These are phyloP conservation scores for Mallotus nudiflorus DNA, from an alignment of 345 rosid genomes.

Conservation along the genomic window DNA sequence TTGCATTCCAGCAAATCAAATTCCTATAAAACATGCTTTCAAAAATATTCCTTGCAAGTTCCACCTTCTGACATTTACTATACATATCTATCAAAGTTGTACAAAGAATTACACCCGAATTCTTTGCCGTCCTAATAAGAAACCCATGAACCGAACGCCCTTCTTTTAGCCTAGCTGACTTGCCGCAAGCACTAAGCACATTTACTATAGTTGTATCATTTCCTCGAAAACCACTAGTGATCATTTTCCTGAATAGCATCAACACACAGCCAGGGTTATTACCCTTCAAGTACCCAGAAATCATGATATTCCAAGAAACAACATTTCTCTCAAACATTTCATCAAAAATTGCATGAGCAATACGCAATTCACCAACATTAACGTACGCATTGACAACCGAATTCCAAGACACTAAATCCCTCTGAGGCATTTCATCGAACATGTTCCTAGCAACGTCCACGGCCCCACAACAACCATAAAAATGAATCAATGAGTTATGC, in stretches of 20 bases:
- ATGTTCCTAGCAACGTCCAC: conserved; percentile 42
- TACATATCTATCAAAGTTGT: conserved; percentile 71
- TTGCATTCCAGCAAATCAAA: conserved; percentile 68
- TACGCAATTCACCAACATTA: conserved; percentile 29
- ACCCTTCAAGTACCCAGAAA: conserved; percentile 46
- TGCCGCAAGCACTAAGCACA: conserved; percentile 53
- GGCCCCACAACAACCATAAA: conserved; percentile 44
- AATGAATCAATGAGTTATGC: conserved; percentile 54
- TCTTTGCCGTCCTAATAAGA: conserved; percentile 33
- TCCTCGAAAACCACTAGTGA: conserved; percentile 35
- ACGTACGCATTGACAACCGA: conserved; percentile 33
- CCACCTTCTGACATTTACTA: conserved; percentile 54
- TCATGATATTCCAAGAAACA: conserved; percentile 66
- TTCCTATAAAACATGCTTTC: conserved; percentile 42
- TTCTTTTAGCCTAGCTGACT: conserved; percentile 63
- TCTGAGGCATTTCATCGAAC: conserved; percentile 49
- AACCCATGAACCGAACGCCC: conserved; percentile 73
- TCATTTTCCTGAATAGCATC: conserved; percentile 63
- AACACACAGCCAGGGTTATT: conserved; percentile 29
- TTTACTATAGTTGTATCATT: conserved; percentile 44
- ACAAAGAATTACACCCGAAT: conserved; percentile 33
- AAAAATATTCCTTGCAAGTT: conserved; percentile 51
- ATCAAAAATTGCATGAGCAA: conserved; percentile 55
- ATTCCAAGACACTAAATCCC: conserved; percentile 63
- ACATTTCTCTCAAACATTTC: conserved; percentile 45